These are phyloP conservation scores for Verticillium klebahnii DNA, from an alignment of 2,329 filamentous ascomycete species.

Conservation along the genomic window DNA sequence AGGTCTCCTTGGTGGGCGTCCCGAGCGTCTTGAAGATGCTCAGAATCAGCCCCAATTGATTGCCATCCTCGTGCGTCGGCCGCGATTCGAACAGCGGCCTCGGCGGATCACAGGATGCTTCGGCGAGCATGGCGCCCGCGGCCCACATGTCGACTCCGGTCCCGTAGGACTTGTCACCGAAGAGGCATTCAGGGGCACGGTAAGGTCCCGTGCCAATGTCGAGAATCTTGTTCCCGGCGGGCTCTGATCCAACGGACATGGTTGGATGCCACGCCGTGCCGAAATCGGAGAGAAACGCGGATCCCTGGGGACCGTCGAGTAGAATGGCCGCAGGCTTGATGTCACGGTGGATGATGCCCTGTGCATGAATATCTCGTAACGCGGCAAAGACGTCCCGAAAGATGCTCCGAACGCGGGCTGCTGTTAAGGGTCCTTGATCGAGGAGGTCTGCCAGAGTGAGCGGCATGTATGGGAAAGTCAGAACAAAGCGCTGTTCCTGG, in stretches of 20 bases:
- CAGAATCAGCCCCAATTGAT: slow-evolving; percentile 82
- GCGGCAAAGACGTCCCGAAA: slow-evolving; percentile 67
- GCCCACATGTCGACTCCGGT: slow-evolving; percentile 83
- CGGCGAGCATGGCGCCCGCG: slow-evolving; percentile 76
- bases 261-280: slow-evolving; percentile 80
- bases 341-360: slow-evolving; percentile 85
- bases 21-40: slow-evolving; percentile 92
- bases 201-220: slow-evolving; percentile 94
- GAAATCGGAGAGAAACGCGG: slow-evolving; percentile 83
- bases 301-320: slow-evolving; percentile 60
- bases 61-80: slow-evolving; percentile 69
- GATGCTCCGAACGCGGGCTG: slow-evolving; percentile 31
- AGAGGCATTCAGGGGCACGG: slow-evolving; percentile 83
- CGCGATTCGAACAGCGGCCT: slow-evolving; percentile 79
- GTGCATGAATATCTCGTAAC: slow-evolving; percentile 64
- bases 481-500: slow-evolving; percentile 64
- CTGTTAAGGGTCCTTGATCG: slow-evolving; percentile 32
- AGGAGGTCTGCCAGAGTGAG: slow-evolving; percentile 69
- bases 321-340: slow-evolving; percentile 90
- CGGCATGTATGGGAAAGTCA: slow-evolving; percentile 82
- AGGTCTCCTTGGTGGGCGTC: slow-evolving; percentile 72
- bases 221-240: slow-evolving; percentile 66
- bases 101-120: slow-evolving; percentile 55
- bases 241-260: slow-evolving; percentile 56
- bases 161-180: slow-evolving; percentile 73